Conservation (phyloP, 192 early-diverging fungal genomes). For the Dispira parvispora region DNA sequence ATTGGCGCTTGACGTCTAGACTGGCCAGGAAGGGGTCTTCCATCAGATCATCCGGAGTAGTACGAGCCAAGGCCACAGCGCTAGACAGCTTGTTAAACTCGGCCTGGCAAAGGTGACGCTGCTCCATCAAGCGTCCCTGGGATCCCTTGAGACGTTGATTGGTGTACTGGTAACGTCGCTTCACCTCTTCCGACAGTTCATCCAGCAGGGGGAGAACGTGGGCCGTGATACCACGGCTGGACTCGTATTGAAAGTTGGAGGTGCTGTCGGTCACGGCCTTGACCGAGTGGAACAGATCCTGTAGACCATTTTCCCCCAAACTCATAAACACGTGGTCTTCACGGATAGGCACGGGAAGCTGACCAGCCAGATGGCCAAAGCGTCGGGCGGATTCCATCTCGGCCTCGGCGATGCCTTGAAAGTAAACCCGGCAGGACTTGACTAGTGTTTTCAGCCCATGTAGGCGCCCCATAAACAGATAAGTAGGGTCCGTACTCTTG, state of each 20-base stretch:
- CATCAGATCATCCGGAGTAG: slow-evolving; percentile 1
- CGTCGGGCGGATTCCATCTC: slow-evolving; percentile 9
- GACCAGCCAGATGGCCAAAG: neutral
- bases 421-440: slow-evolving; percentile 7
- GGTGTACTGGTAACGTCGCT: neutral
- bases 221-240: slow-evolving; percentile 6
- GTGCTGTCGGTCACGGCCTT: slow-evolving; percentile 11
- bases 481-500: neutral
- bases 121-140: slow-evolving; percentile 6
- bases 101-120: slow-evolving; percentile 2
- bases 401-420: slow-evolving; percentile 8
- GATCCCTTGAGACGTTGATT: neutral
- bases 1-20: slow-evolving; percentile 2
- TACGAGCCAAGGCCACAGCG: slow-evolving; percentile 3
- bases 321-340: slow-evolving; percentile 10
- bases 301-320: slow-evolving; percentile 2
- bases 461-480: slow-evolving; percentile 3
- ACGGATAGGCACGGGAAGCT: slow-evolving; percentile 4
- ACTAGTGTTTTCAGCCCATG: neutral
- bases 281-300: slow-evolving; percentile 9
- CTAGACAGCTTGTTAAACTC: slow-evolving; percentile 5
- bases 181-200: slow-evolving; percentile 3
- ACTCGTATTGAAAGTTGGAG: slow-evolving; percentile 11
- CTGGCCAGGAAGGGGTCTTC: slow-evolving; percentile 9
- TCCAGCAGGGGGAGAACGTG: slow-evolving; percentile 6